Percentiles rank a stretch among this genome's conserved stretches.
Conservation (phyloP, 1,139 yeast genomes). For the Meyerozyma sp. region DNA sequence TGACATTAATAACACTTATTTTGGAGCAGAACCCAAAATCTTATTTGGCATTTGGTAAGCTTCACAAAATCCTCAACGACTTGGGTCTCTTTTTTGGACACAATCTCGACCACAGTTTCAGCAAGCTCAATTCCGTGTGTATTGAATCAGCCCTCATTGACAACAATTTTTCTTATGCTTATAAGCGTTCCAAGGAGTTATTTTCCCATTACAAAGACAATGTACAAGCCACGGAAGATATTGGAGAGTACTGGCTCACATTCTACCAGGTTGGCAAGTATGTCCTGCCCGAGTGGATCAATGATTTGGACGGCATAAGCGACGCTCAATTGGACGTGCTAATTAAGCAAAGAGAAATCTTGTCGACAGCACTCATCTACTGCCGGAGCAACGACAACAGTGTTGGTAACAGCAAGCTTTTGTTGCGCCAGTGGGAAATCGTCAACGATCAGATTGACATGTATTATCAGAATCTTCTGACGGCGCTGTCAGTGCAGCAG, state of each 20-base stretch:
- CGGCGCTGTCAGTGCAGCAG: conserved; percentile 2
- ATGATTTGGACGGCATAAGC: conserved; percentile 14
- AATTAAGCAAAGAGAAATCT: conserved; percentile 42
- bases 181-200: conserved; percentile 27
- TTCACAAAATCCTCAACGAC: conserved; percentile 38
- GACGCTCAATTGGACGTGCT: conserved; percentile 17
- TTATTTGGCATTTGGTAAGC: conserved; percentile 42
- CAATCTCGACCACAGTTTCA: conserved; percentile 11
- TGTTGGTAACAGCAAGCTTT: conserved; percentile 24
- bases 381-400: conserved; percentile 14
- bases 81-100: conserved; percentile 27
- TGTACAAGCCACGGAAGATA: conserved; percentile 4
- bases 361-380: conserved; percentile 38
- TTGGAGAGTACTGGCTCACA: conserved; percentile 47
- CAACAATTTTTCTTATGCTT: conserved; percentile 51
- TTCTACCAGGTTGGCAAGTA: conserved; percentile 60
- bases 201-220: conserved; percentile 15
- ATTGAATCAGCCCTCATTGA: conserved; percentile 54
- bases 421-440: conserved; percentile 34
- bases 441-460: conserved; percentile 25
- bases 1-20: conserved; percentile 29
- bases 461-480: conserved; percentile 4
- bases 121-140: conserved; percentile 43
- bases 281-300: conserved; percentile 45
- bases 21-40: conserved; percentile 54